Evolutionary conservation across 2,329 filamentous ascomycete species (phyloP).

Genomic region (Paecilomyces dactylethromorphus): DNA sequence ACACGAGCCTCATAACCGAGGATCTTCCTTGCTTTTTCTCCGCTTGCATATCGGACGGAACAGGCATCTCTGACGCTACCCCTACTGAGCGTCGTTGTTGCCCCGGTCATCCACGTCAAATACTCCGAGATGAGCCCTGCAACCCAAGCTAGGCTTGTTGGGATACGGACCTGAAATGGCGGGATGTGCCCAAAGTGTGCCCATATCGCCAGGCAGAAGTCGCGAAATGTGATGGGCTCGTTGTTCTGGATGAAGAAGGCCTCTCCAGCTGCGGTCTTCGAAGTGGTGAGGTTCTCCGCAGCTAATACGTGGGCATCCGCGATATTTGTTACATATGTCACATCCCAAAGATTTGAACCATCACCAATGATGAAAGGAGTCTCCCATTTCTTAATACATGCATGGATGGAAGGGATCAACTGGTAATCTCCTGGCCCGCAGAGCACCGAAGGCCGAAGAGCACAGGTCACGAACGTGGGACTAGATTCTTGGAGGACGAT

Average conservation of each 20-base stretch:
- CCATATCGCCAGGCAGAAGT: slow-evolving; percentile 40
- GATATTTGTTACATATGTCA: slow-evolving; percentile 38
- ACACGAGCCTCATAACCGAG: slow-evolving; percentile 49
- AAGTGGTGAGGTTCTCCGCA: slow-evolving; percentile 34
- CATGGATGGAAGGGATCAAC: slow-evolving; percentile 36
- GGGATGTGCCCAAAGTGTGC: slow-evolving; percentile 45
- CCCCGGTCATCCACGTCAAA: slow-evolving; percentile 41
- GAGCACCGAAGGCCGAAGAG: slow-evolving; percentile 38
- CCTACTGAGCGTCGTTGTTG: slow-evolving; percentile 42
- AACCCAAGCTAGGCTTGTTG: slow-evolving; percentile 42
- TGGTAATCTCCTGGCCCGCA: slow-evolving; percentile 39
- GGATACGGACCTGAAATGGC: slow-evolving; percentile 42
- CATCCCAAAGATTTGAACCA: slow-evolving; percentile 38
- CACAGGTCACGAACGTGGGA: slow-evolving; percentile 29
- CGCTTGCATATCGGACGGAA: slow-evolving; percentile 47
- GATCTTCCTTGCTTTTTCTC: slow-evolving; percentile 45
- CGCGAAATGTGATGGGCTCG: slow-evolving; percentile 38
- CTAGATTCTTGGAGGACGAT: slow-evolving; percentile 33
- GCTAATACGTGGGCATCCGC: slow-evolving; percentile 41
- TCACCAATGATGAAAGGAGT: slow-evolving; percentile 36
- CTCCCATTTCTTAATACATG: slow-evolving; percentile 37
- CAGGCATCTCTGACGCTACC: slow-evolving; percentile 52
- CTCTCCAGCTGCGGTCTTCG: slow-evolving; percentile 35
- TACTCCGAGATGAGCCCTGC: slow-evolving; percentile 42
- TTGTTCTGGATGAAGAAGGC: slow-evolving; percentile 43